Base-by-base conservation (phyloP, 2,329 filamentous ascomycete genomes). In the Plectosphaerella cucumerina region DNA sequence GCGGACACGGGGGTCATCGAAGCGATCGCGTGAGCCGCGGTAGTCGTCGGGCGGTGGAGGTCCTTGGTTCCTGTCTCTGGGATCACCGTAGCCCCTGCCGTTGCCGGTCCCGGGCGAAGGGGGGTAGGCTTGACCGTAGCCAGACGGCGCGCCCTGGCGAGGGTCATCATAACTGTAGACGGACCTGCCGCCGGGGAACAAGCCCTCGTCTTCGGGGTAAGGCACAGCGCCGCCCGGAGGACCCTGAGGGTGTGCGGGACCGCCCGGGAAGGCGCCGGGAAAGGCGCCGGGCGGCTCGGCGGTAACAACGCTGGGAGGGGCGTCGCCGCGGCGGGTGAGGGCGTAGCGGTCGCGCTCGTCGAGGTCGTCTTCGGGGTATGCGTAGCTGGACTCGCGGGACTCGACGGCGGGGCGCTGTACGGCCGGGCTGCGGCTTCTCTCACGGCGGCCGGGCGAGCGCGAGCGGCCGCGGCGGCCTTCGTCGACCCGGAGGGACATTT, bases 401-500 rank as follows among this genome's bases (percentile, higher is more conserved):
- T 77, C 73, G 46, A 72, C 63, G 49, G 68, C 53, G 18, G 65
- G 63, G 22, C 60, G 54, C 15, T 62, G 62, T 18, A 58, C 53
- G 42, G 60, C 57, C 23, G 61, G 68, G 39, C 61, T 63, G 42
- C 66, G 65, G 58, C 65, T 68, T 47, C 65, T 65, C 48, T 69
- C 66, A 46, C 63, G 67, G 63, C 67, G 73, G 60, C 63, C 69
- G 44, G 67, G 70, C 0, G 78, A 81, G 48, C 72, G 70, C 48
- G 77, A 76, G 49, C 76, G 76, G 46, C 68, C 72, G 49, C 73
- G 72, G 44, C 70, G 70, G 52, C 63, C 62, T 50, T 74, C 72
- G 52, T 76, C 74, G 49, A 78, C 72, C 50, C 71, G 68, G 43
- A 81, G 69, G 58, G 80, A 81, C 78, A 82, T 82, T n/a, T 59